Evolutionary conservation across 2,329 filamentous ascomycete species (phyloP), one percentile per base, ranked within the genome.

Genomic region (Beauveria scarabaeidicola): DNA sequence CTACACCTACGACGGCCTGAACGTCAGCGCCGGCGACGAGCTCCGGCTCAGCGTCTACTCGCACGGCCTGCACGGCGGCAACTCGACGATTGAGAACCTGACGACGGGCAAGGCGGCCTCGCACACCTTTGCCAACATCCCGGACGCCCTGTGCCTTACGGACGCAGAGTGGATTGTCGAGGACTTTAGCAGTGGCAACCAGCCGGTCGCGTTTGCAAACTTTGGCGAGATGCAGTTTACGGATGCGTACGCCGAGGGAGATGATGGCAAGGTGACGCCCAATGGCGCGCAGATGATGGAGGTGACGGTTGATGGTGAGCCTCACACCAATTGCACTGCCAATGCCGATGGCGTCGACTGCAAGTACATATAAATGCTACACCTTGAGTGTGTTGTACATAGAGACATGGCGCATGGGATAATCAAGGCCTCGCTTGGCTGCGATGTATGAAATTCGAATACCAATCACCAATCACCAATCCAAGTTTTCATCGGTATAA

Each of bases 81-180:
- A 58, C 38, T 60, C 63, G 15, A 64, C 60, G 2, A 58, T 63
- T 23, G 58, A 57, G 54, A 57, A 57, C 44, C 41, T 57, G 17
- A 57, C 64, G 8, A 83, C 75, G 2, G 81, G 81, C 48, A 68
- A 80, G 66, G 75, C 66, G 5, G 81, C 81, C 29, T 76, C 74
- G 17, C 78, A 86, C 70, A 75, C 72, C 4, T 78, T 85, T 68
- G 72, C 65, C 44, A 73, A 71, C 56, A 72, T 81, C 53, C 67
- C 68, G 2, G 69, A 69, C n/a, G 63, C 65, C 17, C 75, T 85
- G 15, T 81, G 77, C 65, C 74, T 36, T 11, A 15, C 11, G 13
- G 32, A 36, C 32, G 32, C 32, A 5, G 32, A 36, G 13, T 36
- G 32, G 32, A 36, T 36, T 6, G 32, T 36, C 10, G 32, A 36